Evolutionary conservation across 1,284 basidiomycete species (phyloP).

Genomic region (Laetiporus sulphureus): DNA sequence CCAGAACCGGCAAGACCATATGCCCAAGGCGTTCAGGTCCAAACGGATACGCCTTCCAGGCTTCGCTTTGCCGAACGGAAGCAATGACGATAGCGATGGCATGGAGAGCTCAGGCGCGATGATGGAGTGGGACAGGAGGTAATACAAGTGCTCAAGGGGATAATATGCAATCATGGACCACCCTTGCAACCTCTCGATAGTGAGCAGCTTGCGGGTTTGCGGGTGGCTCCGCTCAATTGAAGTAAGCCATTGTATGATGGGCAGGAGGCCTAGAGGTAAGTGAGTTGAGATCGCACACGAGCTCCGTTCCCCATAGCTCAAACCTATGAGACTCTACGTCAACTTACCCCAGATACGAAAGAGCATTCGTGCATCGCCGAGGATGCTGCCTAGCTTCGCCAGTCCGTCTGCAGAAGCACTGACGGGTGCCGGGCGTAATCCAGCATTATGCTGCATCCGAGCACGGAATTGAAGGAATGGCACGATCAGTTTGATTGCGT

Average conservation of each 20-base stretch:
- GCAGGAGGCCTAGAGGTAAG: slow-evolving; percentile 74
- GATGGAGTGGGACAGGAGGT: slow-evolving; percentile 57
- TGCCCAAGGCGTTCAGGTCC: slow-evolving; percentile 34
- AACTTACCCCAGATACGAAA: slow-evolving; percentile 71
- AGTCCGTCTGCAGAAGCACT: slow-evolving; percentile 50
- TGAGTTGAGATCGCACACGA: neutral
- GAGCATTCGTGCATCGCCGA: slow-evolving; percentile 64
- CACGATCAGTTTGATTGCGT: slow-evolving; percentile 58
- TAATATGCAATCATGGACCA: slow-evolving; percentile 83
- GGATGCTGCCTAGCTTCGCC: slow-evolving; percentile 44
- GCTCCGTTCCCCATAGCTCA: neutral
- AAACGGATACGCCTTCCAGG: slow-evolving; percentile 30
- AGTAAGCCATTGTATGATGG: slow-evolving; percentile 74
- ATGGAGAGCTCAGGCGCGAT: slow-evolving; percentile 48
- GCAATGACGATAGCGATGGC: slow-evolving; percentile 32
- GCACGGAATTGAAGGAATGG: slow-evolving; percentile 63
- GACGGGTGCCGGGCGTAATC: slow-evolving; percentile 41
- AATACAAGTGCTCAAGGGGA: slow-evolving; percentile 75
- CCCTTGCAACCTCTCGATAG: slow-evolving; percentile 75
- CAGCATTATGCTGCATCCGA: slow-evolving; percentile 55
- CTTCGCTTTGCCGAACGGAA: slow-evolving; percentile 27
- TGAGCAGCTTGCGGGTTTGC: slow-evolving; percentile 60
- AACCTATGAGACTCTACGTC: neutral
- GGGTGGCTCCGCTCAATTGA: slow-evolving; percentile 62
- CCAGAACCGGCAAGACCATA: slow-evolving; percentile 78